These are phyloP conservation scores for Camellia granthamiana DNA, from an alignment of 148 eudicot species.

Conservation along the genomic window DNA sequence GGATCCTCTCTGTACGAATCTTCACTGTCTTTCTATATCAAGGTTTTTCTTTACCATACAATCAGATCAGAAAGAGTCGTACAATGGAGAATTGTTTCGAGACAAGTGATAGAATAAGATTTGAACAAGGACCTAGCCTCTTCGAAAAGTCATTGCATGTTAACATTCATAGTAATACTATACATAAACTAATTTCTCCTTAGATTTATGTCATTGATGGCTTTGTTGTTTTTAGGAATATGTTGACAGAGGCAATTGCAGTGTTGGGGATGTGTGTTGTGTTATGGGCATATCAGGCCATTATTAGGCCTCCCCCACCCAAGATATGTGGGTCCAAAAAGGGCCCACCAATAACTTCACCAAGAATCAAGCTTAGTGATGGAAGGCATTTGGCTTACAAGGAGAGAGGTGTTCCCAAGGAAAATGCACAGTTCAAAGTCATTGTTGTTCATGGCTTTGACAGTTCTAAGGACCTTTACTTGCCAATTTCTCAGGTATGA, in stretches of 20 bases:
- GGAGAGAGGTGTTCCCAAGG: constrained; percentile 67
- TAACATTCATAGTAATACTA: too few species aligned
- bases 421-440: constrained; percentile 50
- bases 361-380: constrained; percentile 61
- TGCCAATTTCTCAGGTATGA: constrained; percentile 62
- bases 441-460: constrained; percentile 82
- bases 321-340: constrained; percentile 28
- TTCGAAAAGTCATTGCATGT: too few species aligned
- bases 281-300: constrained; percentile 21
- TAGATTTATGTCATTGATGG: not conserved
- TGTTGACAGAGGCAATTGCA: constrained; percentile 19
- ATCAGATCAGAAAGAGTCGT: too few species aligned
- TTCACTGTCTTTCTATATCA: too few species aligned
- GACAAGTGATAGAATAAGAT: too few species aligned
- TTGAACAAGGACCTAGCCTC: too few species aligned
- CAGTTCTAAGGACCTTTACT: constrained; percentile 68
- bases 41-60: too few species aligned
- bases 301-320: constrained; percentile 27
- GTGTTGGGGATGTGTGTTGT: constrained; percentile 29
- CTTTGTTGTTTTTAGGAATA: not conserved
- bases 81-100: too few species aligned
- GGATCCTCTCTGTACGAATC: too few species aligned
- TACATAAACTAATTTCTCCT: too few species aligned
- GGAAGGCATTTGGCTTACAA: constrained; percentile 81
- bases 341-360: constrained; percentile 35